Evolutionary conservation across 2,329 filamentous ascomycete species (phyloP).

Genomic region (Cryoendolithus antarcticus): DNA sequence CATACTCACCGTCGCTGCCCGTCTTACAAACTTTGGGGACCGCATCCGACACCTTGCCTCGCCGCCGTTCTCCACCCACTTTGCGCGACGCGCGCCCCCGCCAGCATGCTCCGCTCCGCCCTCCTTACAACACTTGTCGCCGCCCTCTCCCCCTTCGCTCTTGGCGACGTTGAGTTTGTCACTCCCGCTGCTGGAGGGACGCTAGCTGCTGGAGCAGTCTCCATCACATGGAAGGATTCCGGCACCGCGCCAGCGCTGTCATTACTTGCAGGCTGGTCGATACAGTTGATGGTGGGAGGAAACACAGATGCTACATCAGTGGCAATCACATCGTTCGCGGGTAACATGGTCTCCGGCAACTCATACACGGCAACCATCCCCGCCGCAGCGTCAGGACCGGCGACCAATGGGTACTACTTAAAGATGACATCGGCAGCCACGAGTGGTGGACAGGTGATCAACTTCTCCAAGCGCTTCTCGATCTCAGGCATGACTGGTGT

Average conservation of each 20-base stretch:
- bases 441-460: conserved; percentile 43
- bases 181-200: conserved; percentile 39
- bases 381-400: conserved; percentile 22
- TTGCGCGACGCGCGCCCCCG: not conserved
- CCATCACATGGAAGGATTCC: conserved; percentile 45
- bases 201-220: conserved; percentile 35
- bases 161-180: conserved; percentile 44
- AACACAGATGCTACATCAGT: conserved; percentile 23
- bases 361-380: conserved; percentile 7
- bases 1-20: too few species aligned
- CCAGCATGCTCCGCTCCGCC: conserved; percentile 2
- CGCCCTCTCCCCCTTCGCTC: conserved; percentile 25
- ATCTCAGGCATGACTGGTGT: conserved; percentile 51
- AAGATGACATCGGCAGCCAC: conserved; percentile 45
- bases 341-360: conserved; percentile 34
- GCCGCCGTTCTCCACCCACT: too few species aligned
- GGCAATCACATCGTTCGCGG: not conserved
- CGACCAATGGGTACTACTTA: conserved; percentile 29
- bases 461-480: conserved; percentile 53
- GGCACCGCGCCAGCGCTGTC: conserved; percentile 37
- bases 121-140: conserved; percentile 14
- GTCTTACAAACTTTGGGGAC: too few species aligned
- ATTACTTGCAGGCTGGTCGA: conserved; percentile 41
- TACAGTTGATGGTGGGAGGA: conserved; percentile 50
- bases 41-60: too few species aligned